Evolutionary conservation across 2,329 filamentous ascomycete species (phyloP).

Genomic region (Claviceps purpurea): DNA sequence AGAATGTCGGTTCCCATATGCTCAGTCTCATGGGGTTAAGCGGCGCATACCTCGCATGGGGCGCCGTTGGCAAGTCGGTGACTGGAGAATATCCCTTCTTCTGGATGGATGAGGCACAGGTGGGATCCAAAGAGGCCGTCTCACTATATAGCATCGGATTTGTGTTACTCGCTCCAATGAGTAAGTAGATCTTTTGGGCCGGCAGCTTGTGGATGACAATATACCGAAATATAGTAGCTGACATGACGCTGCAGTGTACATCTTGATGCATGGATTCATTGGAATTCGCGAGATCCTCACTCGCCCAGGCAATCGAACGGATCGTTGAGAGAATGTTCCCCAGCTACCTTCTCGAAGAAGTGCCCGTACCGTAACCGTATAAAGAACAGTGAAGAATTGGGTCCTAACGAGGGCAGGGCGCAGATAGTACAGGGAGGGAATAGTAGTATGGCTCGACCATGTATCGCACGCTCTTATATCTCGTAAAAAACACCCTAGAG

Average conservation of each 20-base stretch:
- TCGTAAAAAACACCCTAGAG: constrained; percentile 8
- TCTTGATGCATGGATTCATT: constrained; percentile 34
- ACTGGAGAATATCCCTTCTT: constrained; percentile 35
- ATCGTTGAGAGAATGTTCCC: neutral
- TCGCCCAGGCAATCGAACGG: constrained; percentile 12
- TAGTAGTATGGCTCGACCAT: neutral
- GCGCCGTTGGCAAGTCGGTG: constrained; percentile 29
- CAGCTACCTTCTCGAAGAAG: neutral
- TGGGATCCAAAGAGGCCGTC: constrained; percentile 30
- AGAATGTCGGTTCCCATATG: constrained; percentile 33
- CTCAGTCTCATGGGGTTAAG: constrained; percentile 27
- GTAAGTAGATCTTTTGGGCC: constrained; percentile 22
- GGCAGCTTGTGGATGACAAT: neutral
- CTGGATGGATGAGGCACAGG: constrained; percentile 33
- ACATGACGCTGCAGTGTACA: constrained; percentile 26
- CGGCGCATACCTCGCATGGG: constrained; percentile 36
- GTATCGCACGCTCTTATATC: neutral
- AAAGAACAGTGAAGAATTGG: neutral
- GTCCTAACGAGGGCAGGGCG: neutral
- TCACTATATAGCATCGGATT: constrained; percentile 31
- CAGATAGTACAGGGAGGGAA: neutral
- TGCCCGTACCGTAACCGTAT: neutral
- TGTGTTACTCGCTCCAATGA: constrained; percentile 26
- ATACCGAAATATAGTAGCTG: constrained; percentile 1
- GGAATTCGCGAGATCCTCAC: constrained; percentile 32